Conservation (phyloP, 768 basidiomycete genomes). For the Boletus rubescentipes region DNA sequence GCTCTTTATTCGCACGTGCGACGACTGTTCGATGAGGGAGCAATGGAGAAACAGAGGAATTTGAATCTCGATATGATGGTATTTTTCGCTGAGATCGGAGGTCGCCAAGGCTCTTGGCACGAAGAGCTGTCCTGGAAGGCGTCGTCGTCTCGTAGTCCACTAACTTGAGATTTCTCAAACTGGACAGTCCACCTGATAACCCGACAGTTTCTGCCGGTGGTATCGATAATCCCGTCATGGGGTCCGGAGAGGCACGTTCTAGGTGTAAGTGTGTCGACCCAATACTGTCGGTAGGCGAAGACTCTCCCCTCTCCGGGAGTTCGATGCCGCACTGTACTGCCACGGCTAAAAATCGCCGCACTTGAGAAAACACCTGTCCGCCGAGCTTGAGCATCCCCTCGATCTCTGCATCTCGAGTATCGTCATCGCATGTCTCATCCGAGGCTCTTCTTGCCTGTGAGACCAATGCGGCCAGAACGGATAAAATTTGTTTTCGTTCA, state of each 20-base stretch:
- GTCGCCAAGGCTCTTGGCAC: slow-evolving; percentile 56
- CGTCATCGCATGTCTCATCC: slow-evolving; percentile 44
- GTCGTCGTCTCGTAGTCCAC: slow-evolving; percentile 20
- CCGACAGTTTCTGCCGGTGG: slow-evolving; percentile 2
- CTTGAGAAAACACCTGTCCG: slow-evolving; percentile 76
- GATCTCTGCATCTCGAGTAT: slow-evolving; percentile 54
- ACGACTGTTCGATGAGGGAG: slow-evolving; percentile 32
- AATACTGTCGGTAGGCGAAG: slow-evolving; percentile 22
- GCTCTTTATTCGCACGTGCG: slow-evolving; percentile 37
- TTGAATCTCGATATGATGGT: slow-evolving; percentile 37
- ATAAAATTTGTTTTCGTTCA: slow-evolving; percentile 80
- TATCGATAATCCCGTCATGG: slow-evolving; percentile 11
- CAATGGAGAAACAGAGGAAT: slow-evolving; percentile 35
- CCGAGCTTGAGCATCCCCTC: slow-evolving; percentile 79
- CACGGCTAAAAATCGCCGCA: slow-evolving; percentile 75
- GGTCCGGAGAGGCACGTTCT: slow-evolving; percentile 18
- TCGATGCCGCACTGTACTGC: slow-evolving; percentile 74
- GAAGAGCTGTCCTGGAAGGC: slow-evolving; percentile 35
- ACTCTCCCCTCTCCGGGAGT: slow-evolving; percentile 52
- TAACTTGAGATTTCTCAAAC: slow-evolving; percentile 35
- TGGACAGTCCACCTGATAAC: slow-evolving; percentile 12
- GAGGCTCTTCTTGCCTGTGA: slow-evolving; percentile 72
- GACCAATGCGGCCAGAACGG: slow-evolving; percentile 79
- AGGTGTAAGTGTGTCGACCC: slow-evolving; percentile 14
- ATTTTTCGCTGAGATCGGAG: slow-evolving; percentile 37